Conservation (phyloP, 345 rosid genomes). For the Ceriops tagal region DNA sequence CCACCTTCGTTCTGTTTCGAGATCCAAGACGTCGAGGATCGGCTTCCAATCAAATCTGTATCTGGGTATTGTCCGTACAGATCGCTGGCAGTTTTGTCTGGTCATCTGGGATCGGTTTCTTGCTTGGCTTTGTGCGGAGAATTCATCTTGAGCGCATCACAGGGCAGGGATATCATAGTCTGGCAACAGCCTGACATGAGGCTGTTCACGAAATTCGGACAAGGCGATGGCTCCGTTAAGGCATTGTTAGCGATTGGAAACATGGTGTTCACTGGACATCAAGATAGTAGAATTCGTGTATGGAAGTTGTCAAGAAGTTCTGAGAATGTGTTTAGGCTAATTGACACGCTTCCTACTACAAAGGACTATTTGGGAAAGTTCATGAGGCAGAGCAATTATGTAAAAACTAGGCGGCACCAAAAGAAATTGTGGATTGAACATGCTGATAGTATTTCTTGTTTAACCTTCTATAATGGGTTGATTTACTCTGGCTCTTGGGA, state of each 20-base stretch:
- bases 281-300: slow-evolving; percentile 30
- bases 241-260: slow-evolving; percentile 26
- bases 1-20: slow-evolving; percentile 38
- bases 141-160: slow-evolving; percentile 85
- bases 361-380: slow-evolving; percentile 31
- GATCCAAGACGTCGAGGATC: slow-evolving; percentile 21
- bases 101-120: slow-evolving; percentile 79
- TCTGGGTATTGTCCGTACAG: slow-evolving; percentile 39
- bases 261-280: slow-evolving; percentile 31
- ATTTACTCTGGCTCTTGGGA: slow-evolving; percentile 37
- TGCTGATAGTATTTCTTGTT: slow-evolving; percentile 30
- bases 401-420: slow-evolving; percentile 28
- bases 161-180: slow-evolving; percentile 89
- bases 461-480: slow-evolving; percentile 14
- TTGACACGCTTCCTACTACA: slow-evolving; percentile 26
- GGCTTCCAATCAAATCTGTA: slow-evolving; percentile 19
- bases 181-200: slow-evolving; percentile 98
- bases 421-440: slow-evolving; percentile 35
- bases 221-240: slow-evolving; percentile 50
- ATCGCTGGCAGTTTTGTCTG: slow-evolving; percentile 70
- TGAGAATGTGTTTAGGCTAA: slow-evolving; percentile 28
- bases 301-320: slow-evolving; percentile 33
- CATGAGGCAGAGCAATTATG: slow-evolving; percentile 33
- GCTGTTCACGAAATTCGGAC: slow-evolving; percentile 82
- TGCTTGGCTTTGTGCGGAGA: slow-evolving; percentile 85